Base-by-base conservation (phyloP, 768 basidiomycete genomes). In the Lactifluus pinguis region DNA sequence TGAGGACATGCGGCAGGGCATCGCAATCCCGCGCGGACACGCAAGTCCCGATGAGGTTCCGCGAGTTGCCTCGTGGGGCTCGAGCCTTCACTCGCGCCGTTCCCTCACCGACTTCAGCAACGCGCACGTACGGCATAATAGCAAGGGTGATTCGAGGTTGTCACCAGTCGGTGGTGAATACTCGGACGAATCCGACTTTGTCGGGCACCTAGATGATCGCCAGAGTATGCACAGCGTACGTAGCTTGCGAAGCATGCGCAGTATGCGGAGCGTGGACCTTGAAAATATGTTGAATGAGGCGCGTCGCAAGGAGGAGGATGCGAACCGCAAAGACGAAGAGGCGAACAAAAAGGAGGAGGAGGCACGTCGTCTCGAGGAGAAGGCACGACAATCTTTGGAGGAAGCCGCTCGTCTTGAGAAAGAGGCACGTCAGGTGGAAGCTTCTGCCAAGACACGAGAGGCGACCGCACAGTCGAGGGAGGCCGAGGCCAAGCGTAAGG, bases 311-410 rank as follows among this genome's bases (percentile, higher is more conserved):
- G 68, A 63, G 59, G 65, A 71, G n/a, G 68, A 69, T 25, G 72
- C 72, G 34, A 68, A 66, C 25, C 69, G 69, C 14, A 70, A 71
- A 53, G 71, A 72, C 32, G 75, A 67, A 21, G 66, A 67, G 36
- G 61, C 61, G 15, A 49, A 21, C 38, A 65, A 30, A 45, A 65
- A 66, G 55, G 70, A 66, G 51, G 69, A 65, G 6, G 69, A 71
- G 49, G 63, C 61, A 13, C 59, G 56, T 34, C 62, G 63, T 41
- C 63, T 62, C 45, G 68, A 67, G 55, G 68, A 69, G 45, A 69
- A 69, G 57, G 60, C 60, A 49, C 57, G 64, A 29, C 62, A 51
- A 39, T 58, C 56, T 14, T 25, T 62, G 47, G 65, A 64, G 30
- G 68, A 70, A 32, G 63, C 62, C 1, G 41, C 59, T 8, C 65